phyloP scores from a whole-genome alignment of 1,139 yeast genomes.

The Candida sanyaensis region DNA sequence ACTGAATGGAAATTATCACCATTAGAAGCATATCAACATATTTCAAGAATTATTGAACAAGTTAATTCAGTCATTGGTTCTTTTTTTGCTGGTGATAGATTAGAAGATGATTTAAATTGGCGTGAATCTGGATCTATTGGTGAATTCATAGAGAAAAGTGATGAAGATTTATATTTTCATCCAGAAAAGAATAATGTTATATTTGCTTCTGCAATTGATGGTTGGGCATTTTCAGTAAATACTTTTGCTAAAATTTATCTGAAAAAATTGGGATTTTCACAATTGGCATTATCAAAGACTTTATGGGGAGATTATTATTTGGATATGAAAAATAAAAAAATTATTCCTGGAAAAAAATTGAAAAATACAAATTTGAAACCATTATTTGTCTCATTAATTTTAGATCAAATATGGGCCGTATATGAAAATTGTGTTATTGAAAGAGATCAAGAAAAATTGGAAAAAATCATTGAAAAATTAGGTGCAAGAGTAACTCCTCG shows the following conservation, averaged over 20 bases:
- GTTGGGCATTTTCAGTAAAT: constrained; percentile 94
- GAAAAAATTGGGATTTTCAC: constrained; percentile 81
- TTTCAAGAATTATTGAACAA: constrained; percentile 80
- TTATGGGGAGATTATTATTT: constrained; percentile 94
- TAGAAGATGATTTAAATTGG: constrained; percentile 87
- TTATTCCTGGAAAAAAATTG: constrained; percentile 58
- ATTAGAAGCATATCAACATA: constrained; percentile 80
- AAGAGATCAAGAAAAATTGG: constrained; percentile 69
- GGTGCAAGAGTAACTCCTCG: constrained; percentile 70
- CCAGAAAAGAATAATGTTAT: constrained; percentile 92
- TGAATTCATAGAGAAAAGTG: constrained; percentile 74
- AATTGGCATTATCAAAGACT: constrained; percentile 77
- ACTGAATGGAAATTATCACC: constrained; percentile 83
- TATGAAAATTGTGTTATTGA: constrained; percentile 71
- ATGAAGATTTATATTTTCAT: constrained; percentile 81
- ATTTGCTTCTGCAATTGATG: constrained; percentile 93
- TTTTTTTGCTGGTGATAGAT: constrained; percentile 89
- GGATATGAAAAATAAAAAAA: constrained; percentile 87
- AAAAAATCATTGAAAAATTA: constrained; percentile 72
- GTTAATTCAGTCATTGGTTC: constrained; percentile 95
- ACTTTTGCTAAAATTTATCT: constrained; percentile 89
- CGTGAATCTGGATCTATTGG: constrained; percentile 62
- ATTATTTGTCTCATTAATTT: constrained; percentile 79
- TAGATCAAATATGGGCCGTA: constrained; percentile 92
- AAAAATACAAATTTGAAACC: constrained; percentile 65